These are phyloP conservation scores for Pelargonium exstipulatum DNA, from an alignment of 441 rosid genomes.

Conservation along the genomic window DNA sequence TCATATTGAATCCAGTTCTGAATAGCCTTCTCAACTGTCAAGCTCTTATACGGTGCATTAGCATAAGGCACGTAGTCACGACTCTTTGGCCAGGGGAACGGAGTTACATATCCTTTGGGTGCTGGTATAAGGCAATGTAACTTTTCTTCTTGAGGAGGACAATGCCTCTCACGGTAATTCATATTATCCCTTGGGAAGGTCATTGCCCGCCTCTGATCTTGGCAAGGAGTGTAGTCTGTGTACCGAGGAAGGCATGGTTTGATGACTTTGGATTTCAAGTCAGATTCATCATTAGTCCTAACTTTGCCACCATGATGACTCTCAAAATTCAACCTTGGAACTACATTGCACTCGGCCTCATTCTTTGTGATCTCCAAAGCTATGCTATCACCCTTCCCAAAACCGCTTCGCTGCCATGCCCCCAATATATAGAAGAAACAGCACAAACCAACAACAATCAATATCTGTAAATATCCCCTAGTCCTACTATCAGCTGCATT, in stretches of 20 bases:
- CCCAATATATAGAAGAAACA: conserved; percentile 20
- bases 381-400: conserved; percentile 15
- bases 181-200: conserved; percentile 20
- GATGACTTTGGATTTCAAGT: conserved; percentile 4
- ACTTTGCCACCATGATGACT: conserved; percentile 11
- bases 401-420: conserved; percentile 19
- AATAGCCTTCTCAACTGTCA: conserved; percentile 22
- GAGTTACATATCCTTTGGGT: conserved; percentile 20
- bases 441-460: conserved; percentile 15
- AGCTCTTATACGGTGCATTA: conserved; percentile 15
- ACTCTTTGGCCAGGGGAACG: conserved; percentile 20
- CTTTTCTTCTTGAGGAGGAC: conserved; percentile 15
- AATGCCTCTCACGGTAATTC: conserved; percentile 17
- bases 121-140: conserved; percentile 17
- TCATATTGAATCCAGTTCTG: conserved; percentile 22
- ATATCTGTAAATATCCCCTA: conserved; percentile 10
- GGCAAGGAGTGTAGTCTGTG: conserved; percentile 19
- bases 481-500: conserved; percentile 13
- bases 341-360: conserved; percentile 5
- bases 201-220: conserved; percentile 19
- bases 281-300: background rate
- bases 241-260: conserved; percentile 15
- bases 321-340: conserved; percentile 14
- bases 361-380: conserved; percentile 13
- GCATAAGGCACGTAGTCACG: conserved; percentile 19